Evolutionary conservation across 2,329 filamentous ascomycete genomes (phyloP), one percentile per base, ranked within the genome.

Genomic region (Fusarium equiseti): DNA sequence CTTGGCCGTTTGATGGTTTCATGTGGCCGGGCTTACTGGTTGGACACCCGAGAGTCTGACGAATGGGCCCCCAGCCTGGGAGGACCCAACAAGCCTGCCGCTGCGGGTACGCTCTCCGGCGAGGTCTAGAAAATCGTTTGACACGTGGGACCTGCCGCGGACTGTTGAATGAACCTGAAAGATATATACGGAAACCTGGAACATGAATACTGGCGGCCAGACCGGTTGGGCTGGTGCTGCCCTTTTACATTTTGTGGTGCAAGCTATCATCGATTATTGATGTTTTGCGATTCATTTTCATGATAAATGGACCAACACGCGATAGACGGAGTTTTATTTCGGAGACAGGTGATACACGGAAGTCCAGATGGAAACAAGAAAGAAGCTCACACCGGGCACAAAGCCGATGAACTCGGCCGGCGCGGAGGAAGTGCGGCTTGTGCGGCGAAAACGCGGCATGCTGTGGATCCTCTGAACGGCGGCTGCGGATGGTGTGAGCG

Each of bases 1-100:
- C 76, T 97, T 13, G 95, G 94, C n/a, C 87, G 95, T 54, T 77
- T 87, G 32, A 92, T 98, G 92, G 86, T 97, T 29, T 86, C 86
- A 12, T 84, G 93, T 26, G 92, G 92, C 42, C 88, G 88, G 71
- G 86, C 85, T 61, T 98, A 97, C 82, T 98, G 95, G 94, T 83
- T 97, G 18, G 92, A 92, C 66, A 88, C 88, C 57, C 81, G 88
- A 60, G 88, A 88, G 62, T 85, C 89, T 68, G 87, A 90, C 51
- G 89, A 90, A 65, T 96, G 92, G 92, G 87, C 90, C 75, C 85
- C 87, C 49, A 87, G 85, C 12, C 83, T 90, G 57, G 78, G 71
- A 85, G 78, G 71, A 85, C 66, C 86, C 68, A 87, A 87, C 65
- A 88, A 89, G 75, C 89, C 92, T 79, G 87, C 69, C 26, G 75